Evolutionary conservation across 1,284 basidiomycete species (phyloP), one percentile per base, ranked within the genome.

Genomic region (Fomitopsis schrenkii): DNA sequence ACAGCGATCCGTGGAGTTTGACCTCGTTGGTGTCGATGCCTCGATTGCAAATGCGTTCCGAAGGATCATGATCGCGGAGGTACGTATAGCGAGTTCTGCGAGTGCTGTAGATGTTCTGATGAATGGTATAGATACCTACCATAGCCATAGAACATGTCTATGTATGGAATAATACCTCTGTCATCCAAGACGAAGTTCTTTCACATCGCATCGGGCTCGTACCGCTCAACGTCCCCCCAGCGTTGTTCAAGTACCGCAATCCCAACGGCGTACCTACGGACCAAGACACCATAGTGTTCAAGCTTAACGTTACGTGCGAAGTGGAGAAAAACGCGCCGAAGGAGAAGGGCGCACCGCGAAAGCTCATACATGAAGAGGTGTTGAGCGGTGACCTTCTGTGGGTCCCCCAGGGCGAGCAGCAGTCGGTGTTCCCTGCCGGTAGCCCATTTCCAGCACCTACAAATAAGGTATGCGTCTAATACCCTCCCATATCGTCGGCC

Each of bases 11-110:
- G 85, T 97, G 65, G 96, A 98, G 70, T 97, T 99, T 73, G 97
- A 99, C 77, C 79, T 99, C 33, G 86, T 98, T 61, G 97, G 97
- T 8, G 91, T 98, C 36, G 97, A 99, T 76, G 94, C 97, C 0
- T 93, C 93, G 35, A 93, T 99, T 58, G 95, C 97, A 30, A 99
- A 99, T 74, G 95, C 97, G 0, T 85, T 98, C 67, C 84, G 97
- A 48, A 81, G 97, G 62, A 93, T 97, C 59, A 81, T 98, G 71
- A 93, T 99, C 58, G 93, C 97, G 30, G 97, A 99, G 83, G 96
- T 94, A 66, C 63, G 83, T 17, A 26, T 40, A 40, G 19, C 17
- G 14, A 55, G 41, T 41, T 17, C 19, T 26, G 36, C n/a, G 19
- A 1, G 33, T 38, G 35, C 41, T 14, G 10, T 12, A 26, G 2